These are phyloP conservation scores for Botrytis tulipae DNA, from an alignment of 2,329 filamentous ascomycete species.

Conservation along the genomic window DNA sequence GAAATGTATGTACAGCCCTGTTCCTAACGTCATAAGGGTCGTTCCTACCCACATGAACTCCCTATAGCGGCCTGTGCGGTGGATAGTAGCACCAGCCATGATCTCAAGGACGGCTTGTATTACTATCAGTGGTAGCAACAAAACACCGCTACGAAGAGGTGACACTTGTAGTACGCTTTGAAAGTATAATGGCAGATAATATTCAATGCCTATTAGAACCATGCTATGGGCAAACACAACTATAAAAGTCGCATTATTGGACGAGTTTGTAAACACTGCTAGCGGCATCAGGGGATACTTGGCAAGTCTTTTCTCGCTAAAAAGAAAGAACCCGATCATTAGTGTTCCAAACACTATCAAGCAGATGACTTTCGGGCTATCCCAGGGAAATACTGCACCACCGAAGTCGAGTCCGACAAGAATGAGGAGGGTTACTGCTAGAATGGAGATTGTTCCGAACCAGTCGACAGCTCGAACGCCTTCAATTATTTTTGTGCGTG, in stretches of 20 bases:
- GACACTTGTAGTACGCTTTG: conserved; percentile 69
- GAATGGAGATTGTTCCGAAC: conserved; percentile 59
- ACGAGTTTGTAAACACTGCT: conserved; percentile 63
- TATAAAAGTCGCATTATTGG: conserved; percentile 46
- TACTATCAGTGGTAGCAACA: conserved; percentile 67
- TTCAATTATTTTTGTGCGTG: conserved; percentile 53
- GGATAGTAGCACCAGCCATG: conserved; percentile 63
- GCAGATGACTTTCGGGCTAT: conserved; percentile 71
- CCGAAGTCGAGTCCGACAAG: conserved; percentile 82
- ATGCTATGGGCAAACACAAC: conserved; percentile 42
- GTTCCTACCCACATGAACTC: conserved; percentile 47
- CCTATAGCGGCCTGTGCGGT: conserved; percentile 49
- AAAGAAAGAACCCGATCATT: conserved; percentile 56
- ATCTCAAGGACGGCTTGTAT: conserved; percentile 61
- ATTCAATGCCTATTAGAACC: conserved; percentile 56
- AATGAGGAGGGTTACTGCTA: conserved; percentile 77
- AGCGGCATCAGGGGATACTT: conserved; percentile 76
- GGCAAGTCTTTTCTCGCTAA: conserved; percentile 69
- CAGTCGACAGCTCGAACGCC: conserved; percentile 61
- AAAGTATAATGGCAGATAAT: conserved; percentile 63
- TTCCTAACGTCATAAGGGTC: conserved; percentile 45
- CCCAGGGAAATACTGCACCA: conserved; percentile 68
- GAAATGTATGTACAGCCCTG: conserved; percentile 45
- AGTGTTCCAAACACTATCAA: conserved; percentile 68
- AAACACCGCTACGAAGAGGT: conserved; percentile 71